Evolutionary conservation across 306 rosid genomes (phyloP).

Genomic region (Cajanus cajan): DNA sequence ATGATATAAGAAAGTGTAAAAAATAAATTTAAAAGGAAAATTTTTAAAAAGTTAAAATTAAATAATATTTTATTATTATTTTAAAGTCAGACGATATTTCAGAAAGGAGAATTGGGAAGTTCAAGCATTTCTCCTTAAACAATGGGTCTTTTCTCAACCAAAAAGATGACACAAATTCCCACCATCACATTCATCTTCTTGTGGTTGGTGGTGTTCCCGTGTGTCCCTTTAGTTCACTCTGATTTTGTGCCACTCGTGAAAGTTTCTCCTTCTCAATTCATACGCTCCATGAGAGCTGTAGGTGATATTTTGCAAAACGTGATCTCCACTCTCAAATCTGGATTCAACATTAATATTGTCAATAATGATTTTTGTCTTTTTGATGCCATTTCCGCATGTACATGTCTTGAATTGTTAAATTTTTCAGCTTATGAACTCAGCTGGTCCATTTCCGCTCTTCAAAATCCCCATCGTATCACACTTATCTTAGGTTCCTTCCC

Average conservation of each 20-base stretch:
- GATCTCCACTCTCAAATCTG: conserved; percentile 40
- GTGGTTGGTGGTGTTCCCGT: too few relatives aligned
- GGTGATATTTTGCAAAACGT: conserved; percentile 36
- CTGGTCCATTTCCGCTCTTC: conserved; percentile 59
- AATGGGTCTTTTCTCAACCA: too few relatives aligned
- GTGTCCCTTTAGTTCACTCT: background rate
- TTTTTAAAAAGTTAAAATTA: too few relatives aligned
- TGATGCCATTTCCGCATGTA: conserved; percentile 58
- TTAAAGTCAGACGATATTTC: too few relatives aligned
- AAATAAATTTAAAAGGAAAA: too few relatives aligned
- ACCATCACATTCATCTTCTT: too few relatives aligned
- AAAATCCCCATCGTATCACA: conserved; percentile 57
- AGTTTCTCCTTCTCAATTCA: conserved; percentile 45
- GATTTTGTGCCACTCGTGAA: conserved; percentile 10
- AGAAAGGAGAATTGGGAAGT: too few relatives aligned
- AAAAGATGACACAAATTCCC: background rate
- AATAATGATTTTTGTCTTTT: conserved; percentile 43
- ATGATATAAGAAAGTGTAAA: too few relatives aligned
- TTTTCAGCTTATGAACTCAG: conserved; percentile 45
- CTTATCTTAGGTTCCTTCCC: background rate
- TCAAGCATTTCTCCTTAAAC: too few relatives aligned
- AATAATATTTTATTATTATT: too few relatives aligned
- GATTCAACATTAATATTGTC: background rate
- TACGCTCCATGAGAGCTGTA: conserved; percentile 29
- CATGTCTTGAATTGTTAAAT: conserved; percentile 71